phyloP scores from a whole-genome alignment of 2,329 filamentous ascomycete species.

The Fusarium abutilonis region DNA sequence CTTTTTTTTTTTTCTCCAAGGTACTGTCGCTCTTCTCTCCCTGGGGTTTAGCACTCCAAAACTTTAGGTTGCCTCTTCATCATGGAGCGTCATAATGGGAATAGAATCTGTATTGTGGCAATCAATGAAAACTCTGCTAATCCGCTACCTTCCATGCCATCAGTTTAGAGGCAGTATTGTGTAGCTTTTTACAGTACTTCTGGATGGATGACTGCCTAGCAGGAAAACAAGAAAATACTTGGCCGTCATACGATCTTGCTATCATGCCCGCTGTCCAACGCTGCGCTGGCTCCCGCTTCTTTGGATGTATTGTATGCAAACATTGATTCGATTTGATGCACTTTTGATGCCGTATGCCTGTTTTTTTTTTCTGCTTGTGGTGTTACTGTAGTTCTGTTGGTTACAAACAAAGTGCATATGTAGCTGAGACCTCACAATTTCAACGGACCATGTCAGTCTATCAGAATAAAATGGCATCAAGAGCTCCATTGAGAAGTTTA shows the following conservation, averaged over 20 bases:
- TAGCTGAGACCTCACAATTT: too few species aligned
- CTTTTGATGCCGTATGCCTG: constrained; percentile 16
- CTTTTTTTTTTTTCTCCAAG: not conserved
- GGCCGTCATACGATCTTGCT: constrained; percentile 11
- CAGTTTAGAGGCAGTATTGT: not conserved
- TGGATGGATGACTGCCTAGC: not conserved
- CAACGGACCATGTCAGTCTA: not conserved
- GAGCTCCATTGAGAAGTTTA: too few species aligned
- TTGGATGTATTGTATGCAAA: constrained; percentile 5
- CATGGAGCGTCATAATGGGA: constrained; percentile 28
- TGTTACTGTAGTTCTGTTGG: not conserved
- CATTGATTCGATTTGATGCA: constrained; percentile 21
- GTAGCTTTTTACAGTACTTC: not conserved
- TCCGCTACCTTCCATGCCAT: not conserved
- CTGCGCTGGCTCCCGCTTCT: constrained; percentile 31
- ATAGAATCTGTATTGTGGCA: constrained; percentile 25
- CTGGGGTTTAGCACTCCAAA: constrained; percentile 33
- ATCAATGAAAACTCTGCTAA: constrained; percentile 24
- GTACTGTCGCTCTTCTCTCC: constrained; percentile 36
- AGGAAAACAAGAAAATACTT: not conserved
- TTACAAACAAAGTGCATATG: too few species aligned
- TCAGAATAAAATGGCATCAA: constrained; percentile 10
- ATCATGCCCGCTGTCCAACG: constrained; percentile 10
- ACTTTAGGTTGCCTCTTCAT: constrained; percentile 29
- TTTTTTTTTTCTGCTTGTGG: constrained; percentile 20